Percentiles rank a stretch among this genome's conserved stretches.
Evolutionary conservation across 192 early-diverging fungal species (phyloP).

Genomic region (Piromyces sp.): DNA sequence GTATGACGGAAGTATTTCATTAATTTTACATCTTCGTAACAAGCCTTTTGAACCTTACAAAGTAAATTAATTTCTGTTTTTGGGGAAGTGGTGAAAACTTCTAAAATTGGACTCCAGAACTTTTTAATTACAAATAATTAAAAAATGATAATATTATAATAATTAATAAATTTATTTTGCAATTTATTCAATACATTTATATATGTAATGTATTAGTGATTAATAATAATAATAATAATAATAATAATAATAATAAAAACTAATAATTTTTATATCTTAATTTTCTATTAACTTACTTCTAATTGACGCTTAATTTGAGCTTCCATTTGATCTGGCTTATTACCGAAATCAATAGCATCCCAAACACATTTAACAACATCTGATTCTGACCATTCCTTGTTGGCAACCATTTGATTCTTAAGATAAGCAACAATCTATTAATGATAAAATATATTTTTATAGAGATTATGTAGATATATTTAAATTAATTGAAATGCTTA

Average conservation of each 20-base stretch:
- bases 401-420: slow-evolving; percentile 45
- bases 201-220: no score
- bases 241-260: no score
- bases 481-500: no score
- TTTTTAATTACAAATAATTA: no score
- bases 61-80: slow-evolving; percentile 75
- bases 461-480: no score
- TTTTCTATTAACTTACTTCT: slow-evolving; percentile 18
- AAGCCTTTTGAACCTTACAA: slow-evolving; percentile 66
- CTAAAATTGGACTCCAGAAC: slow-evolving; percentile 58
- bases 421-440: slow-evolving; percentile 38
- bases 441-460: background rate
- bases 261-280: background rate
- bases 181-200: no score
- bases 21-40: slow-evolving; percentile 76
- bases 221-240: no score
- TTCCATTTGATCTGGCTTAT: slow-evolving; percentile 73
- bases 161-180: no score
- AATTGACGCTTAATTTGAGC: slow-evolving; percentile 41
- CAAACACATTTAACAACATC: slow-evolving; percentile 62
- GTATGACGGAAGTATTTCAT: slow-evolving; percentile 74
- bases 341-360: slow-evolving; percentile 67
- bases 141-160: no score
- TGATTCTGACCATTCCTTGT: slow-evolving; percentile 49
- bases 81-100: slow-evolving; percentile 52